Base-by-base conservation (phyloP, 192 early-diverging fungal genomes). In the Podila verticillata region DNA sequence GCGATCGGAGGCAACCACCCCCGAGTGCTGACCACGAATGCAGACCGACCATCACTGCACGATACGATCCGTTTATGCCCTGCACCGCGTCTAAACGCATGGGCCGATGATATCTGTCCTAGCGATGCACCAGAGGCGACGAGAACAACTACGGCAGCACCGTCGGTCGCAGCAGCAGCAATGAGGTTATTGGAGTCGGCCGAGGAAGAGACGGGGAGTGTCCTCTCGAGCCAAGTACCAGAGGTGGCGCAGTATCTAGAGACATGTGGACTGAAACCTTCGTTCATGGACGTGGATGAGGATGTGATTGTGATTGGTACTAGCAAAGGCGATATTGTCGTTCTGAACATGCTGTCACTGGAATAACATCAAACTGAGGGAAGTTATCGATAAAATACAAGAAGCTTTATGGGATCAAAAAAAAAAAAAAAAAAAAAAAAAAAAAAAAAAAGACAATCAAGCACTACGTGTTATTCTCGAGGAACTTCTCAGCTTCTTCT, bases 231-330 rank as follows among this genome's bases (percentile, higher is more conserved):
- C 59, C 70, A 48, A 44, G 56, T 60, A 2, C 60, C 71, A 6
- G 65, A 39, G 20, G 63, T 80, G 2, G 28, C 61, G 7, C 29
- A 72, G 15, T 80, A 80, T 44, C 57, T 80, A 2, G 61, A 72
- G 15, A 60, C 51, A 1, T 80, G 77, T 63, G 77, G 77, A 47
- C 66, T 80, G 17, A 80, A 72, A 22, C 77, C 77, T 0, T 80
- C 77, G 15, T 80, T 80, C 35, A 80, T 80, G 77, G 77, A 80
- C 19, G 77, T 80, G 15, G 77, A 80, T 13, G 77, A 72, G 31
- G 77, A 72, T 39, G 61, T 72, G 61, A 60, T 80, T 54, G 56
- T 80, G 29, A 64, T 80, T 68, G 77, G 77, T 28, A 80, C 77
- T 6, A 80, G 66, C 28, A 80, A 80, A 64, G 77, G 77, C 28